These are phyloP conservation scores for Amylocarpus encephaloides DNA, from an alignment of 2,329 filamentous ascomycete species.

Conservation along the genomic window DNA sequence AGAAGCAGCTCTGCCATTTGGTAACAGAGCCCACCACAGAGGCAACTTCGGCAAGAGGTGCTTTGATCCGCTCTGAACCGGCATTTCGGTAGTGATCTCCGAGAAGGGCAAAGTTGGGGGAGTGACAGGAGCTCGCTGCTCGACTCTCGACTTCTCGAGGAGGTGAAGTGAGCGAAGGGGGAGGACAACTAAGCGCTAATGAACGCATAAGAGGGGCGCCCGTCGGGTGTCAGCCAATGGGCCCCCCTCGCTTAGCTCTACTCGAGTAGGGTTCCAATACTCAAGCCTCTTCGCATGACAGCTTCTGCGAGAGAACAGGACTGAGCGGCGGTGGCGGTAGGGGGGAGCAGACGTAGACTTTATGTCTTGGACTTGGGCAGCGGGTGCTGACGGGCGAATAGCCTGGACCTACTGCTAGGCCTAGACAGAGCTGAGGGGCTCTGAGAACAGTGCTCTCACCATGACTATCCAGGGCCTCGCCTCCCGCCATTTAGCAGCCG, in stretches of 20 bases:
- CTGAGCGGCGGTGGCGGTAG: not conserved
- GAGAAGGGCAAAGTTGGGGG: slow-evolving; percentile 4
- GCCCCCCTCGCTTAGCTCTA: not conserved
- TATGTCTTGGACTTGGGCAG: not conserved
- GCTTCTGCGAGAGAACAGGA: slow-evolving; percentile 6
- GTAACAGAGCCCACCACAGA: not conserved
- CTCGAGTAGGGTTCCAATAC: too few relatives aligned
- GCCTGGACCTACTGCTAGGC: too few relatives aligned
- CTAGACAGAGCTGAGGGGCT: too few relatives aligned
- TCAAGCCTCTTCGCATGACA: slow-evolving; percentile 9
- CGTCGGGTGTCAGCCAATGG: slow-evolving; percentile 14
- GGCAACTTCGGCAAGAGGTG: not conserved
- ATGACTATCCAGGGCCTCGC: too few relatives aligned
- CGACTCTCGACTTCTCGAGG: too few relatives aligned
- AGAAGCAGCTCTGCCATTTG: not conserved
- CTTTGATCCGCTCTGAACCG: slow-evolving; percentile 16
- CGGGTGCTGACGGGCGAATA: not conserved
- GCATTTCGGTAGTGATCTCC: slow-evolving; percentile 20
- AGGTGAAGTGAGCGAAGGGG: not conserved
- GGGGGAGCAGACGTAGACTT: too few relatives aligned
- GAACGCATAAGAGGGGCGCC: slow-evolving; percentile 9
- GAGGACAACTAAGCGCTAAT: slow-evolving; percentile 11
- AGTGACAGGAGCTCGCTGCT: not conserved
- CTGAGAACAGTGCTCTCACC: too few relatives aligned
- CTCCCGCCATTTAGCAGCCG: too few relatives aligned